Evolutionary conservation across 1,284 basidiomycete species (phyloP).

Genomic region (Calocybe gambosa): DNA sequence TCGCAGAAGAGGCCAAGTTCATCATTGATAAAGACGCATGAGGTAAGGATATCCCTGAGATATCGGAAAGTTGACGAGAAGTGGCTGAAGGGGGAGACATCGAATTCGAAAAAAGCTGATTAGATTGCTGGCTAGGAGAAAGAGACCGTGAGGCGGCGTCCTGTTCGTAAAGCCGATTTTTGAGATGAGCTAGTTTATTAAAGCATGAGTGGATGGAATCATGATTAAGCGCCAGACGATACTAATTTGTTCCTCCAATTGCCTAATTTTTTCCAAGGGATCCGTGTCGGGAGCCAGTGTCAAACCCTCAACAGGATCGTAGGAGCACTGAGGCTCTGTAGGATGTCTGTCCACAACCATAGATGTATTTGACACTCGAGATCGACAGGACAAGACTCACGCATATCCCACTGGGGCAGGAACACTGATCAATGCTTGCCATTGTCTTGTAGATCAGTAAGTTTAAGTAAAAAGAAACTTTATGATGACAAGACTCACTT

Average conservation of each 20-base stretch:
- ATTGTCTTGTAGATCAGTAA: slow-evolving; percentile 40
- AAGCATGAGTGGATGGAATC: slow-evolving; percentile 3
- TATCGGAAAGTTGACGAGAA: slow-evolving; percentile 22
- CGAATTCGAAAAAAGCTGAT: slow-evolving; percentile 12
- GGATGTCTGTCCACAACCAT: slow-evolving; percentile 53
- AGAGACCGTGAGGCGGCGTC: slow-evolving; percentile 32
- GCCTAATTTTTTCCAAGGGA: slow-evolving; percentile 65
- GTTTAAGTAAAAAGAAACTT: neutral
- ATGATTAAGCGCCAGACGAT: slow-evolving; percentile 18
- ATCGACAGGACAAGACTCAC: slow-evolving; percentile 35
- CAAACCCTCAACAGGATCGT: slow-evolving; percentile 78
- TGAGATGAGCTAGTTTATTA: slow-evolving; percentile 48
- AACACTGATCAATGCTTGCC: slow-evolving; percentile 73
- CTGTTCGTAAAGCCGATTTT: slow-evolving; percentile 54
- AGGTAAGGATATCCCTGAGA: slow-evolving; percentile 37
- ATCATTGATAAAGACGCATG: slow-evolving; percentile 42
- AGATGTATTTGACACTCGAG: slow-evolving; percentile 2
- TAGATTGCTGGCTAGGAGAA: slow-evolving; percentile 33
- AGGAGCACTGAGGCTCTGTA: slow-evolving; percentile 71
- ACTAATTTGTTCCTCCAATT: slow-evolving; percentile 77
- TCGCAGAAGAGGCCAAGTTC: slow-evolving; percentile 35
- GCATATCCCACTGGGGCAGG: slow-evolving; percentile 74
- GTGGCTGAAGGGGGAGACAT: slow-evolving; percentile 11
- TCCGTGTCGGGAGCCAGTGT: slow-evolving; percentile 68
- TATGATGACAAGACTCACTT: slow-evolving; percentile 43